Conservation (phyloP, 495 filamentous ascomycete species). For the Cercophora samala region DNA sequence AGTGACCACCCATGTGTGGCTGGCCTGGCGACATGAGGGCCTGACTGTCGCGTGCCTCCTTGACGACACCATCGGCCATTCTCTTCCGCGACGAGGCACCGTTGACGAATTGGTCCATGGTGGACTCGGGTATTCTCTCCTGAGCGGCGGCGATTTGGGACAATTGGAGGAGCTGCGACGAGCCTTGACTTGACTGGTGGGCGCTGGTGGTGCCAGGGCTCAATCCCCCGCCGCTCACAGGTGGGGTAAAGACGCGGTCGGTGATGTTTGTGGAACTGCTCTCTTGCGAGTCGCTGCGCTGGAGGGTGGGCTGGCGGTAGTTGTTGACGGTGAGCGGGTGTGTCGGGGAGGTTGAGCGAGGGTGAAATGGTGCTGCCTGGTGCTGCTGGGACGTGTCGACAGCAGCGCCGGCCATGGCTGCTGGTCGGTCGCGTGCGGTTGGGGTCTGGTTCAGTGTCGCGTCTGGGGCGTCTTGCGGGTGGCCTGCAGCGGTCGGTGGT, state of each 20-base stretch:
- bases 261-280: constrained; percentile 42
- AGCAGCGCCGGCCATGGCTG: not conserved
- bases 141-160: constrained; percentile 53
- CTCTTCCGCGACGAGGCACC: constrained; percentile 52
- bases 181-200: constrained; percentile 44
- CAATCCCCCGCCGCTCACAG: constrained; percentile 42
- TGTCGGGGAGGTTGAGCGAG: constrained; percentile 8
- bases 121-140: constrained; percentile 41
- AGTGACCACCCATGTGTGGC: constrained; percentile 49
- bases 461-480: constrained; percentile 24
- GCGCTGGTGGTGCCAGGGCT: constrained; percentile 36
- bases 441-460: constrained; percentile 9
- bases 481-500: constrained; percentile 8
- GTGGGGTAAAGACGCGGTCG: constrained; percentile 47
- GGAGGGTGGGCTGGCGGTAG: constrained; percentile 28
- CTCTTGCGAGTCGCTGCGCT: constrained; percentile 43
- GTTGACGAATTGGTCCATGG: constrained; percentile 20
- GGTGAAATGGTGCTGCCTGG: constrained; percentile 2
- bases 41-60: constrained; percentile 41
- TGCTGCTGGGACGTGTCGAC: constrained; percentile 14
- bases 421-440: constrained; percentile 22
- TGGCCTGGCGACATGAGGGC: constrained; percentile 39
- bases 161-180: constrained; percentile 47
- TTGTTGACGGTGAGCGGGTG: constrained; percentile 1
- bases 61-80: constrained; percentile 63